Base-by-base conservation (phyloP, 2,329 filamentous ascomycete species). In the Calonectria leucothoes region DNA sequence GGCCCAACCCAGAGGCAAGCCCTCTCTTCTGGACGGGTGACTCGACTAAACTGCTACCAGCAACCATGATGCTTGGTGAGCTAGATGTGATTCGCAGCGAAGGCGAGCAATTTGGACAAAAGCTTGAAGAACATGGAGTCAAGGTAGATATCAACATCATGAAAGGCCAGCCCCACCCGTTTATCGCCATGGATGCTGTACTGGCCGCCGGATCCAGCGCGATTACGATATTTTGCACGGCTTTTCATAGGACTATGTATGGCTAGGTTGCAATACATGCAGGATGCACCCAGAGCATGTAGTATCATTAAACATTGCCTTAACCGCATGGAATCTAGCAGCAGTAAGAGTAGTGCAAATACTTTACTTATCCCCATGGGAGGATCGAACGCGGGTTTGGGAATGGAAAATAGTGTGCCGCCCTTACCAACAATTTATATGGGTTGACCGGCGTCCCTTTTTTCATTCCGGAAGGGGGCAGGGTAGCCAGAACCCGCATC, bases 1-100 rank as follows among this genome's bases (percentile, higher is more conserved):
- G 88, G 85, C 76, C 79, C 3, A 83, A 89, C 39, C 87, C 88
- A 0, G 89, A 91, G 78, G 89, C 90, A 0, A 91, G 88, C 59
- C 89, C 89, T 3, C 78, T 91, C 59, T 84, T 91, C 25, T 90
- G 88, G 81, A 31, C 80, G 1, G 86, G 86, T 2, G 86, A 89
- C 63, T 91, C 89, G 86, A 81, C 84, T 2, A 81, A 83, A 65
- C 81, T 91, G 66, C 90, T 90, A 0, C 52, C 29, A 10, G 52
- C 52, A 12, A 33, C 29, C 20, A 57, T 57, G 29, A 31, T 57
- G n/a, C 17, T 57, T 35, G 52, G 52, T 20, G 52, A 57, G 31
- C 27, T 57, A 11, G 52, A 57, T 23, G 52, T 57, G 5, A 20
- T 57, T 23, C 52, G 52, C 10, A 57, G 52, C 27, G 52, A 57